Base-by-base conservation (phyloP, 1,139 yeast genomes). In the Suhomyces chickasaworum region DNA sequence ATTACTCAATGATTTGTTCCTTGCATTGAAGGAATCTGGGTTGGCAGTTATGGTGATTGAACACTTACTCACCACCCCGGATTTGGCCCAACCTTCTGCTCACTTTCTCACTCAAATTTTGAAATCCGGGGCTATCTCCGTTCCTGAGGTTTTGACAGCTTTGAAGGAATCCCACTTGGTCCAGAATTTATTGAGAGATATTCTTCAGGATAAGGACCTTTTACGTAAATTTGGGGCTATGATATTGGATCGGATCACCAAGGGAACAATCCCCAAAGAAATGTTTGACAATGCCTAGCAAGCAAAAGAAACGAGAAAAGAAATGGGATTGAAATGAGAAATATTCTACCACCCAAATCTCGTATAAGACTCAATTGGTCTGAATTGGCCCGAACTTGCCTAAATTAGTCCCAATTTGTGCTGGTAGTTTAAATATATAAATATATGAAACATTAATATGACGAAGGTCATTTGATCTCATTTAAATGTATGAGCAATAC, bases 21-120 rank as follows among this genome's bases (percentile, higher is more conserved):
- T 55, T 8, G 56, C 71, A 0, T 57, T 68, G 42, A 58, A 35
- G 32, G 65, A 66, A 39, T 67, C 72, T 4, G 72, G 72, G 1
- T 63, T 68, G 48, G 69, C 64, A 5, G 52, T 56, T 48, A 58
- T 68, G 18, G 58, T 68, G 5, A 54, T 64, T 22, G 58, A 61
- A 40, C 61, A 35, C 27, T 56, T 66, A 37, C 49, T 65, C 43
- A 64, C 68, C 22, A 57, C 59, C 18, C 69, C 69, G 2, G 59
- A 60, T 20, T 59, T 66, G 45, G 37, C 37, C n/a, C 29, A 35
- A 13, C 37, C 37, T 3, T 35, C 61, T 18, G 69, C 70, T 12
- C 63, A 61, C 45, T 63, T 65, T 39, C 54, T 65, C 48, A 53
- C 56, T 20, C 54, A 52, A 34, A 56, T 65, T 42, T 51, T 65